A percentile compares a stretch with the other conserved stretches of the same genome.
These are phyloP conservation scores for Russula lepida DNA, from an alignment of 768 basidiomycete genomes.

Conservation along the genomic window DNA sequence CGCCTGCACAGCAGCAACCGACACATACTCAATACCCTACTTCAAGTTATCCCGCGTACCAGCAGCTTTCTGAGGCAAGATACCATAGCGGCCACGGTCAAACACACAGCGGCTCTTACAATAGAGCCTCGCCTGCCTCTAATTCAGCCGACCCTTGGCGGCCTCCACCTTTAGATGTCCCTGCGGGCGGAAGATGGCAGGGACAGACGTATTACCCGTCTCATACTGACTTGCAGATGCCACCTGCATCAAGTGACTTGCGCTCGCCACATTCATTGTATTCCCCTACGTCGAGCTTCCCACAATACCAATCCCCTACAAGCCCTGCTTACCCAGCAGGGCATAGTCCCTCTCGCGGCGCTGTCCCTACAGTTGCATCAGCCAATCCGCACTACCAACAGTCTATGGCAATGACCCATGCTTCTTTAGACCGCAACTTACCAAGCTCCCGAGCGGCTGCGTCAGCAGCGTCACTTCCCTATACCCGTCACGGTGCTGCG, in stretches of 20 bases:
- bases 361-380: constrained; percentile 13
- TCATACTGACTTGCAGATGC: constrained; percentile 8
- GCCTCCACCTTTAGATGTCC: constrained; percentile 12
- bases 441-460: constrained; percentile 23
- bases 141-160: neutral
- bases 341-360: constrained; percentile 21
- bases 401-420: constrained; percentile 25
- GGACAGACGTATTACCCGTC: neutral
- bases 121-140: constrained; percentile 10
- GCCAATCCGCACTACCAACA: constrained; percentile 20
- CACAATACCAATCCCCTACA: neutral
- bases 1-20: constrained; percentile 8
- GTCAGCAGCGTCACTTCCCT: too few species aligned
- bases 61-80: constrained; percentile 7
- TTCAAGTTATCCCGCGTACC: constrained; percentile 1
- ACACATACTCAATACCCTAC: neutral
- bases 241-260: constrained; percentile 1
- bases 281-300: neutral
- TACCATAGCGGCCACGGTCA: constrained; percentile 1
- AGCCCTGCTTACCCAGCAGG: neutral
- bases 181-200: neutral
- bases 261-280: constrained; percentile 17
- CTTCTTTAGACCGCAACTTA: constrained; percentile 26
- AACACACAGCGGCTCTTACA: neutral
- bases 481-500: constrained; percentile 43